Conservation (phyloP, 192 early-diverging fungal genomes). For the Coemansia sp. region DNA sequence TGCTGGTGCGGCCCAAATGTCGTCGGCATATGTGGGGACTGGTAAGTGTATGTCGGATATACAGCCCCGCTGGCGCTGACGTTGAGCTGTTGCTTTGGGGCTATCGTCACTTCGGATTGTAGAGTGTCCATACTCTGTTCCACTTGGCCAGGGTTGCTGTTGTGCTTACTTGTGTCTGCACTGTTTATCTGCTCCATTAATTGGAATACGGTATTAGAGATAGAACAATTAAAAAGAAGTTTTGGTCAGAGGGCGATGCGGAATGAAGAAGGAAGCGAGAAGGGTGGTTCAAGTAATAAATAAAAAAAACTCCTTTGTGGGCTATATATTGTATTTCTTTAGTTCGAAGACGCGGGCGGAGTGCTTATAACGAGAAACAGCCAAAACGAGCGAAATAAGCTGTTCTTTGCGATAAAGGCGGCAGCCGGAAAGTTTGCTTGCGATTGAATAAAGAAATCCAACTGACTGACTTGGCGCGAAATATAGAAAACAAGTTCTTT, state of each 20-base stretch:
- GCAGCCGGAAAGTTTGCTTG: neutral
- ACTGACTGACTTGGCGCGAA: neutral
- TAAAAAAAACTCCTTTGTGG: neutral
- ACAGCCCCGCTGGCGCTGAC: neutral
- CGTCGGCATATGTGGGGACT: neutral
- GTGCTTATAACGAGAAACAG: neutral
- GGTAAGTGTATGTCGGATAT: neutral
- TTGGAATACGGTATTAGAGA: neutral
- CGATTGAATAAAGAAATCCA: neutral
- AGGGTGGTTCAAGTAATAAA: neutral
- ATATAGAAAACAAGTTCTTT: neutral
- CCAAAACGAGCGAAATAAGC: neutral
- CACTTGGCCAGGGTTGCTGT: neutral
- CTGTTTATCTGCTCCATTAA: neutral
- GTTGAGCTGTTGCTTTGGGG: neutral
- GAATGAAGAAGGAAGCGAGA: neutral
- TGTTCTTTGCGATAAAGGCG: neutral
- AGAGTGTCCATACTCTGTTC: neutral
- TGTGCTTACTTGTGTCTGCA: neutral
- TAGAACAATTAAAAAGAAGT: neutral
- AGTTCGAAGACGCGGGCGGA: neutral
- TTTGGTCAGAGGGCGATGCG: neutral
- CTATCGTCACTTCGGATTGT: neutral
- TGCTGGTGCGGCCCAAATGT: neutral
- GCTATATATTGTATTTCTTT: neutral